Conservation (phyloP, 139 green algal species). For the Chlorella sp. region DNA sequence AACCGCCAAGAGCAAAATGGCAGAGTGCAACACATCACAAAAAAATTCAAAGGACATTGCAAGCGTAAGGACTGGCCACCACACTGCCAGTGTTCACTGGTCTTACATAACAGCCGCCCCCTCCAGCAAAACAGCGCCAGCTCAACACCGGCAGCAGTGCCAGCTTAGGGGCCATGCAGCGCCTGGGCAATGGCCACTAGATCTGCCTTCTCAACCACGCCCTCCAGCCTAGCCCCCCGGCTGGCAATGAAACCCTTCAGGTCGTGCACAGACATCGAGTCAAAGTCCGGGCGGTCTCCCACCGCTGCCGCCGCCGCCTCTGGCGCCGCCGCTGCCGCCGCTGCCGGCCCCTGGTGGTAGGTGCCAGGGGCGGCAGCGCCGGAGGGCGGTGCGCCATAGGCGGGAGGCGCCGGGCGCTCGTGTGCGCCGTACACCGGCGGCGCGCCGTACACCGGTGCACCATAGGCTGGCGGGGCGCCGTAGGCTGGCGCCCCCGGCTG, state of each 20-base stretch:
- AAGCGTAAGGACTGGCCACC: too few species aligned
- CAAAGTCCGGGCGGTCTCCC: conserved; percentile 7
- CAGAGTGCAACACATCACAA: too few species aligned
- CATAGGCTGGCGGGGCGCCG: neutral
- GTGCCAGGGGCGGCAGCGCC: neutral
- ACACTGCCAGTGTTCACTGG: too few species aligned
- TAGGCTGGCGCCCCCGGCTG: neutral
- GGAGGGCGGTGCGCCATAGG: neutral
- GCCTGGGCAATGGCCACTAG: conserved; percentile 36
- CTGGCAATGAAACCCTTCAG: conserved; percentile 31
- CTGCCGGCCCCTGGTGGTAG: neutral
- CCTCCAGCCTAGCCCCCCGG: conserved; percentile 14
- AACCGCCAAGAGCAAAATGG: too few species aligned
- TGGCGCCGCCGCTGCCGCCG: neutral
- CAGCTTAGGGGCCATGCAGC: neutral
- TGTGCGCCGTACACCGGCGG: neutral
- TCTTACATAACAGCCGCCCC: too few species aligned
- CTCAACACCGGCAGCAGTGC: too few species aligned
- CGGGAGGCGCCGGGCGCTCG: neutral
- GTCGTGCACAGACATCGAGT: conserved; percentile 22
- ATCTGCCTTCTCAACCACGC: conserved; percentile 17
- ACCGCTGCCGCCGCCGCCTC: neutral
- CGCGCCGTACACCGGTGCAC: neutral
- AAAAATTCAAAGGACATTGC: too few species aligned
- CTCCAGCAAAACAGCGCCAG: too few species aligned